Base-by-base conservation (phyloP, 2,329 filamentous ascomycete species). In the Ascochyta lentis region DNA sequence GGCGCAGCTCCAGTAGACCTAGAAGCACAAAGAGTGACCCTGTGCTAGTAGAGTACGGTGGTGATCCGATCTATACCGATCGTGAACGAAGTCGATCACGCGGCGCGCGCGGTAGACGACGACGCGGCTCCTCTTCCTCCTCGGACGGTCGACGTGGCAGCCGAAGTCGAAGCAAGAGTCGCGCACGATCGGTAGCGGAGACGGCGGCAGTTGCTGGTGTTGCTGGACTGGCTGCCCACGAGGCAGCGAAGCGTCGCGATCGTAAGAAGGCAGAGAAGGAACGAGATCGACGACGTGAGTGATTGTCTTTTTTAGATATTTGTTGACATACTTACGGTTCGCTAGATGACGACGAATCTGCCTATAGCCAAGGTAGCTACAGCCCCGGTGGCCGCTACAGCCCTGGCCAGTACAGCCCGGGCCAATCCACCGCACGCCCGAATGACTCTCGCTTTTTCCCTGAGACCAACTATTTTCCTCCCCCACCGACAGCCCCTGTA, bases 41-140 rank as follows among this genome's bases (percentile, higher is more conserved):
- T 67, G 80, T 78, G 56, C 74, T 88, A 73, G 86, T 88, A 75
- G 85, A 87, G 70, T 88, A 89, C 71, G 86, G 86, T 61, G 80
- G 82, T 68, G 83, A 85, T 67, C 86, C 85, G 7, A 84, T 88
- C 50, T 81, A 84, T 63, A 81, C 83, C 64, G 84, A 84, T 56
- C 54, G 54, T 41, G 64, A 76, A 24, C 68, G 71, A 42, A 68
- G 66, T 49, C 66, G 60, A 31, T 58, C 64, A 24, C 65, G 60
- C 37, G 60, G 63, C 50, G 72, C 77, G 43, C 71, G 81, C 68
- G 33, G 53, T 37, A 55, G 66, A 47, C 69, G 79, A 76, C 66
- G 80, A 68, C 61, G 78, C 64, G 74, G 75, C 12, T 79, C 79
- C 15, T 71, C 68, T 40, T 73, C 73, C 26, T 79, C 77, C 24